Conservation (phyloP, 345 rosid species). For the Citrus sp. region DNA sequence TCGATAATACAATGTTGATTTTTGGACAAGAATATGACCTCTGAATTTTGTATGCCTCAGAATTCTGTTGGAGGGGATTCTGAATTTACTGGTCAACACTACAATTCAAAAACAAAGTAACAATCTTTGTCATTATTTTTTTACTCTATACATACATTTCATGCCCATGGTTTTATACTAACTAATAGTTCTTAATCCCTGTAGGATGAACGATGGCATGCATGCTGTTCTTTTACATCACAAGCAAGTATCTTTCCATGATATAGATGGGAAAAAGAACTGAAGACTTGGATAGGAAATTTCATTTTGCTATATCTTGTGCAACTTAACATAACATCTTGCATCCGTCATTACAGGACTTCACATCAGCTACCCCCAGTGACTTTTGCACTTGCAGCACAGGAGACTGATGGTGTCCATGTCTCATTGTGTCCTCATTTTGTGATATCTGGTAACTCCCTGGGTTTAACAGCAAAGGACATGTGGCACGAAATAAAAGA, state of each 20-base stretch:
- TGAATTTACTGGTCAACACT: conserved; percentile 77
- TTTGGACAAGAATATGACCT: background rate
- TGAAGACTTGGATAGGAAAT: conserved; percentile 11
- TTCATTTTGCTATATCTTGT: background rate
- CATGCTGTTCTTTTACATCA: conserved; percentile 71
- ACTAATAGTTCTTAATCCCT: conserved; percentile 18
- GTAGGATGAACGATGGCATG: conserved; percentile 72
- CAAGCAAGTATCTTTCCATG: conserved; percentile 46
- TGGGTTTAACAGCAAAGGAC: conserved; percentile 69
- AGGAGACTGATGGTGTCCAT: conserved; percentile 54
- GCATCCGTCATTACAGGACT: conserved; percentile 47
- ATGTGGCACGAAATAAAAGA: conserved; percentile 85
- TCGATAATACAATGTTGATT: background rate
- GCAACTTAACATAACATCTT: background rate
- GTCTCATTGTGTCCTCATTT: conserved; percentile 78
- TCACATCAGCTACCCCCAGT: conserved; percentile 48
- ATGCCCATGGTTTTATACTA: conserved; percentile 12
- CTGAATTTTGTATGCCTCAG: conserved; percentile 32
- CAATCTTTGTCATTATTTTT: background rate
- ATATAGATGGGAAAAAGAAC: background rate
- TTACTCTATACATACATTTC: background rate
- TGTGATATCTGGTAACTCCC: conserved; percentile 59
- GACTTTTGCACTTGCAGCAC: conserved; percentile 72
- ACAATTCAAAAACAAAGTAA: conserved; percentile 70
- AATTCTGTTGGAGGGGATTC: conserved; percentile 93